Evolutionary conservation across 331 rosid genomes (phyloP).

Genomic region (Pyrus hybrid): DNA sequence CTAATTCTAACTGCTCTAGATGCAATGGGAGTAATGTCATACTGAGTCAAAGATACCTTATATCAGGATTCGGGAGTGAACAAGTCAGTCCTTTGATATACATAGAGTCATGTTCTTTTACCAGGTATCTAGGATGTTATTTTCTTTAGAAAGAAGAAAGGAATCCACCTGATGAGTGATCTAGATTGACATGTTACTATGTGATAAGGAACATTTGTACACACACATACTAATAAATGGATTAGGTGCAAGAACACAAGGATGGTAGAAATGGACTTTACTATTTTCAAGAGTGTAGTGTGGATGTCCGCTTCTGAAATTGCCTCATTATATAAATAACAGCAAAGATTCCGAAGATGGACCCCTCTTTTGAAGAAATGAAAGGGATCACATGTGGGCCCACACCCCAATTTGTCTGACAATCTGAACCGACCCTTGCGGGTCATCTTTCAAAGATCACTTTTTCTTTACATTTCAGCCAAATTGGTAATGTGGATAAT

Average conservation of each 20-base stretch:
- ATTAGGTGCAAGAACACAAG: neutral
- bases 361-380: no score
- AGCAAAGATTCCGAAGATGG: no score
- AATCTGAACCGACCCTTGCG: neutral
- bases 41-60: no score
- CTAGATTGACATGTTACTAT: neutral
- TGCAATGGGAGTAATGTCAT: neutral
- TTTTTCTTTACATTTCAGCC: neutral
- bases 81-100: neutral
- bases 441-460: neutral
- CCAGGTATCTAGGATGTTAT: neutral
- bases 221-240: neutral
- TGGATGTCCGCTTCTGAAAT: no score
- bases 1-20: neutral
- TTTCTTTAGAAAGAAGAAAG: neutral
- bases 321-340: no score
- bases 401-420: neutral
- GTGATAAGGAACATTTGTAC: neutral
- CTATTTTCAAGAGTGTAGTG: neutral
- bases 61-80: neutral
- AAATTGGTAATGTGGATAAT: neutral
- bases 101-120: neutral
- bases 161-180: neutral
- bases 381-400: neutral
- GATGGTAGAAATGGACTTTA: neutral